Conservation (phyloP, 495 filamentous ascomycete genomes). For the Cenococcum geophilum region DNA sequence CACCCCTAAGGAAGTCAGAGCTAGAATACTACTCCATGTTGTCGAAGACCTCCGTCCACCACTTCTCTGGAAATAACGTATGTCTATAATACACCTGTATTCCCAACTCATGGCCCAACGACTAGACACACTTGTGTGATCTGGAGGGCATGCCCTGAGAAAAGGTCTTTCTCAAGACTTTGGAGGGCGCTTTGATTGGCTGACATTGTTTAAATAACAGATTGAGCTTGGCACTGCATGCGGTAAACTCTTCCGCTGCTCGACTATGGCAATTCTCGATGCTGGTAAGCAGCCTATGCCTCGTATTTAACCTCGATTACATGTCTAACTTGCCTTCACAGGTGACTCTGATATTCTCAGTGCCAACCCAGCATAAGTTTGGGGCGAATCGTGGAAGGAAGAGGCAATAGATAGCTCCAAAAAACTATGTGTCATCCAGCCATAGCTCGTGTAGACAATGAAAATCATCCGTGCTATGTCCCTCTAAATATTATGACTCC, state of each 20-base stretch:
- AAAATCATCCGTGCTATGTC: background rate
- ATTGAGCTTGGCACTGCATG: constrained; percentile 94
- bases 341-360: constrained; percentile 93
- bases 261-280: constrained; percentile 90
- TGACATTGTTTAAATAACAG: constrained; percentile 47
- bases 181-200: constrained; percentile 67
- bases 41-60: constrained; percentile 70
- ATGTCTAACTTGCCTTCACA: background rate
- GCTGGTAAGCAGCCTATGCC: constrained; percentile 46
- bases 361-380: constrained; percentile 54
- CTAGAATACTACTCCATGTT: constrained; percentile 55
- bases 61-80: constrained; percentile 97
- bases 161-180: constrained; percentile 67
- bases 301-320: background rate
- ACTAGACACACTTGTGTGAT: constrained; percentile 22
- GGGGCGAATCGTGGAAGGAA: constrained; percentile 6
- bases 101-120: constrained; percentile 31
- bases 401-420: background rate
- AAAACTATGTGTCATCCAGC: background rate
- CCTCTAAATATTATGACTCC: background rate
- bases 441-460: background rate
- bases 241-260: constrained; percentile 86
- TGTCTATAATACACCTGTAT: constrained; percentile 42
- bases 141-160: constrained; percentile 58
- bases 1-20: constrained; percentile 91